Base-by-base conservation (phyloP, 345 rosid species). In the Rhodamnia rubescens region DNA sequence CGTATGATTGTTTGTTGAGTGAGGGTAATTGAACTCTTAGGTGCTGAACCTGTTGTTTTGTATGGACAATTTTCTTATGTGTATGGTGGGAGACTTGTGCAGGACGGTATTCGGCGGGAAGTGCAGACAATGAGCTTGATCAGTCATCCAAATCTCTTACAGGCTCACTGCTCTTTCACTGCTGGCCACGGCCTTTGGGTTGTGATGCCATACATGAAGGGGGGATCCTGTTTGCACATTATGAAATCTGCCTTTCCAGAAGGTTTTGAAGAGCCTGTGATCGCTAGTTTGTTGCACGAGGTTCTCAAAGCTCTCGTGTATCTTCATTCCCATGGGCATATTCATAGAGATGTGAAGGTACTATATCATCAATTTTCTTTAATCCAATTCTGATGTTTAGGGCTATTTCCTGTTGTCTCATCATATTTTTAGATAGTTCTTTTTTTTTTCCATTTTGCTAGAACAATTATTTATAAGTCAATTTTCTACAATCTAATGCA, bases 161-260 rank as follows among this genome's bases (percentile, higher is more conserved):
- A 90, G 87, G 96, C 99, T 49, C 93, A 95, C 90, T 96, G 99
- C 90, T 97, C 99, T 84, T 97, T 97, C 87, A 93, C 96, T 50
- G 16, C 96, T 54, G 95, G 94, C 82, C 94, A 93, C 55, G 88
- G 88, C 89, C 99, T 97, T 86, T 97, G 99, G 99, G 96, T 95
- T 89, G 99, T 97, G 90, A 97, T 97, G 99, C 98, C 99, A 9
- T 97, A 94, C 93, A 97, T 97, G 99, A 95, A 95, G 83, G 98
- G 98, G 78, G 99, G 99, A 82, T 97, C 99, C 75, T 97, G 98
- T 92, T 93, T 97, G 87, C 99, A 95, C 90, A 93, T 96, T 84
- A 97, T 97, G 92, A 95, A 97, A 91, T 94, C 95, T 80, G 86
- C 96, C 82, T 91, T 84, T 90, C 93, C 90, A 51, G 99, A 95